Base-by-base conservation (phyloP, 352 stramenopile genomes). In the Phytophthora sp. region DNA sequence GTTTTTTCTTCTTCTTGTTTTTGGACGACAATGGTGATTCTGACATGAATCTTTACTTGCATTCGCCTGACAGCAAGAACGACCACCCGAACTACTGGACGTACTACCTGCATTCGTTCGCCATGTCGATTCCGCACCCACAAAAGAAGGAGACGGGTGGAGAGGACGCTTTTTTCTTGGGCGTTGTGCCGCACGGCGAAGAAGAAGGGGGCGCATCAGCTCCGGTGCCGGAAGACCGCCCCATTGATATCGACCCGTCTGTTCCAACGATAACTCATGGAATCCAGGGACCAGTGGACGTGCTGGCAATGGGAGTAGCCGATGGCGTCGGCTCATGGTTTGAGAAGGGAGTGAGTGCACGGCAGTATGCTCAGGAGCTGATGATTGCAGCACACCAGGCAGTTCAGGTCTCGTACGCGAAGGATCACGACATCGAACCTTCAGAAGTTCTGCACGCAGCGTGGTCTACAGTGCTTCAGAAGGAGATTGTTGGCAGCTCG, bases 241-340 rank as follows among this genome's bases (percentile, higher is more conserved):
- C 60, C 8, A 63, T 72, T 42, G 51, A 75, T 41, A 59, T 75
- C 31, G 38, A 71, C 20, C 54, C 50, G 13, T 71, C 58, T 9
- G 38, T 74, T 16, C 45, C 66, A 23, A 70, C 66, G 1, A 27
- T 72, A 13, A 83, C 70, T 15, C 30, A 82, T 20, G 70, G 76
- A 8, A 76, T 70, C 4, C 68, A 80, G 21, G 88, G 84, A 35
- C 81, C 82, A 15, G 79, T 86, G 6, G 80, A 94, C 41, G 84
- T 98, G 13, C 81, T 96, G 20, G 97, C 97, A 36, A 84, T 98
- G 63, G 95, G 95, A 30, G 94, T 99, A 21, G 92, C 94, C 6
- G 96, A 99, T 78, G 96, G 96, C 36, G 96, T 99, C 2, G 96
- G 96, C 8, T 98, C 88, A 46, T 99, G 96, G 96, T 94, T 97